Conservation (phyloP, 306 rosid genomes). For the Hippophae rhamnoides region DNA sequence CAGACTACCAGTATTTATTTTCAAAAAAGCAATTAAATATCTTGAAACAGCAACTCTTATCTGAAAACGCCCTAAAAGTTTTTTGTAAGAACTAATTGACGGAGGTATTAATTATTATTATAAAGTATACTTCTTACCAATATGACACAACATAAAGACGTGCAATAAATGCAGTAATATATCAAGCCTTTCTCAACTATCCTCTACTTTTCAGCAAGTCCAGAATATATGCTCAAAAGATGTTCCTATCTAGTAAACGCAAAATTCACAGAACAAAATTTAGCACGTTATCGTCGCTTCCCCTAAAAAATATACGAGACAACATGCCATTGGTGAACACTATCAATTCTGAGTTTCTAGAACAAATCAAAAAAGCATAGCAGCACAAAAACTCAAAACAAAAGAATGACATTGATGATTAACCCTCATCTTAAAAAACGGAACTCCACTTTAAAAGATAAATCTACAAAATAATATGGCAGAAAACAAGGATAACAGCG, state of each 20-base stretch:
- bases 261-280: constrained; percentile 48
- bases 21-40: too few species aligned
- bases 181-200: too few species aligned
- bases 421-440: constrained; percentile 50
- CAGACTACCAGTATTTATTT: too few species aligned
- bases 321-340: constrained; percentile 41
- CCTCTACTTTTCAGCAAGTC: too few species aligned
- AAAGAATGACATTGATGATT: constrained; percentile 69
- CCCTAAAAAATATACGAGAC: constrained; percentile 67
- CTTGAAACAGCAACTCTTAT: too few species aligned
- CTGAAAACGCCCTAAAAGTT: too few species aligned
- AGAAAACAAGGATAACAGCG: constrained; percentile 46
- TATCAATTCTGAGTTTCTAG: constrained; percentile 51
- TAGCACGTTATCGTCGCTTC: constrained; percentile 61
- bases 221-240: too few species aligned
- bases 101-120: too few species aligned
- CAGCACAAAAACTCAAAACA: constrained; percentile 45
- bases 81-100: too few species aligned
- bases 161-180: too few species aligned
- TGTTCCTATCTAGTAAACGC: constrained; percentile 10
- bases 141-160: too few species aligned
- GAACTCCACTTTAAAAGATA: constrained; percentile 47
- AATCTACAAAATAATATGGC: constrained; percentile 58
- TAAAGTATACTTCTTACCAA: too few species aligned
- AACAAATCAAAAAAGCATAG: constrained; percentile 50